These are phyloP conservation scores for Fusarium succisae DNA, from an alignment of 2,329 filamentous ascomycete species.

Conservation along the genomic window DNA sequence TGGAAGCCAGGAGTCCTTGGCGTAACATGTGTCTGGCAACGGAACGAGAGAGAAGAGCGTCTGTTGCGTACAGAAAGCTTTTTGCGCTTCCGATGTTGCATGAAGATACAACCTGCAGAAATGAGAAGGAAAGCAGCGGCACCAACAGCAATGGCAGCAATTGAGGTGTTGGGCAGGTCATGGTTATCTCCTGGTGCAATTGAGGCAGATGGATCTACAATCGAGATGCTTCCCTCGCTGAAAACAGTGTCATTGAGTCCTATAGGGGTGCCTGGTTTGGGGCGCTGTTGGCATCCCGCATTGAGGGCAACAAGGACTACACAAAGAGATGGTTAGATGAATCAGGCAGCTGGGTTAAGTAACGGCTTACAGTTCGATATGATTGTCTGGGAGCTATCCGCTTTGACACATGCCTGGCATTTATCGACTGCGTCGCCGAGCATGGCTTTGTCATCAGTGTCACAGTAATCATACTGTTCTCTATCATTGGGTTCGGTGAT, in stretches of 20 bases:
- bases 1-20: constrained; percentile 35
- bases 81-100: constrained; percentile 57
- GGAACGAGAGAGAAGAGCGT: constrained; percentile 60
- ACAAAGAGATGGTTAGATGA: neutral
- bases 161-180: constrained; percentile 49
- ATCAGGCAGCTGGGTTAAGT: neutral
- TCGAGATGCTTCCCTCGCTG: constrained; percentile 44
- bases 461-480: constrained; percentile 60
- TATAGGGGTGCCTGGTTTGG: constrained; percentile 48
- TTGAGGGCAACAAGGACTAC: constrained; percentile 61
- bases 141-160: constrained; percentile 57
- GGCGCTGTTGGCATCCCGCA: constrained; percentile 61
- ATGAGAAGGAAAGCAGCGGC: constrained; percentile 51
- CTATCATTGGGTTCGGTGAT: constrained; percentile 47
- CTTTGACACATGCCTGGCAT: constrained; percentile 58
- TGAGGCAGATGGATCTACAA: constrained; percentile 47
- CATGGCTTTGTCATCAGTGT: constrained; percentile 51
- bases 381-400: constrained; percentile 53
- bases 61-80: constrained; percentile 42
- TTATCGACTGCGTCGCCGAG: constrained; percentile 45
- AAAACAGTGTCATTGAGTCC: constrained; percentile 59
- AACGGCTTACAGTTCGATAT: constrained; percentile 59
- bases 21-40: constrained; percentile 55
- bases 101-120: constrained; percentile 52
- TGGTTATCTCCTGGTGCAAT: constrained; percentile 10